phyloP scores from a whole-genome alignment of 495 filamentous ascomycete species.

The Penicillium malachiteum region DNA sequence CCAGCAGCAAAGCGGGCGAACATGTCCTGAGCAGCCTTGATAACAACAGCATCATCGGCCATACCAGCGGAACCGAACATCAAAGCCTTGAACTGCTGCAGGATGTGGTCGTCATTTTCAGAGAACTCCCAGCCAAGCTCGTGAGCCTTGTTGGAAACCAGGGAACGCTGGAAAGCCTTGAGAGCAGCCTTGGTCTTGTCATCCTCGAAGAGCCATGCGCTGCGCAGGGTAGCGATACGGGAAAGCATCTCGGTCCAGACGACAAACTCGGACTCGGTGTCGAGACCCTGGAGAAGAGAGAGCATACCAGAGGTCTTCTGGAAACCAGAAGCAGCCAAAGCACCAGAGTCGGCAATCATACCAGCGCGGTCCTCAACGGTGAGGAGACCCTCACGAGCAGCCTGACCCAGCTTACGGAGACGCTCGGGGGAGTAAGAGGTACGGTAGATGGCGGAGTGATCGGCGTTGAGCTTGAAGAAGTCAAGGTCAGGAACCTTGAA shows the following conservation, averaged over 20 bases:
- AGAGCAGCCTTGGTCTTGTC: slow-evolving; percentile 68
- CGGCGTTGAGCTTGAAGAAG: slow-evolving; percentile 69
- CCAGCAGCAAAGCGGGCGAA: slow-evolving; percentile 61
- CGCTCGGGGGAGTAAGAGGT: slow-evolving; percentile 62
- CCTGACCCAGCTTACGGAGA: slow-evolving; percentile 63
- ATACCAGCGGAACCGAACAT: slow-evolving; percentile 62
- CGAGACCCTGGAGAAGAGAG: slow-evolving; percentile 80
- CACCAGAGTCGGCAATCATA: slow-evolving; percentile 93
- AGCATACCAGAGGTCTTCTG: slow-evolving; percentile 89
- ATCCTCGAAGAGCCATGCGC: slow-evolving; percentile 88
- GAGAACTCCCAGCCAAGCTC: slow-evolving; percentile 85
- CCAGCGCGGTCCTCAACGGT: slow-evolving; percentile 92
- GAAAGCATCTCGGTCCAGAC: slow-evolving; percentile 91
- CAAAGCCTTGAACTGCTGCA: slow-evolving; percentile 77
- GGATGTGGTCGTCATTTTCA: slow-evolving; percentile 78
- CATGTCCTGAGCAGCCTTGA: slow-evolving; percentile 62
- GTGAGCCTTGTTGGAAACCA: slow-evolving; percentile 76
- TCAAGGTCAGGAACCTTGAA: slow-evolving; percentile 63
- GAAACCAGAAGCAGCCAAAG: slow-evolving; percentile 85
- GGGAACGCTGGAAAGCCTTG: slow-evolving; percentile 73
- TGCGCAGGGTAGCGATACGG: slow-evolving; percentile 70
- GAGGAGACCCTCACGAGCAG: slow-evolving; percentile 80
- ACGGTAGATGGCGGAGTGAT: slow-evolving; percentile 64
- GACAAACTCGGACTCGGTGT: slow-evolving; percentile 80
- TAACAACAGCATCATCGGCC: slow-evolving; percentile 57